Evolutionary conservation across 2,329 filamentous ascomycete species (phyloP), one percentile per base, ranked within the genome.

Genomic region (Coniochaeta sp.): DNA sequence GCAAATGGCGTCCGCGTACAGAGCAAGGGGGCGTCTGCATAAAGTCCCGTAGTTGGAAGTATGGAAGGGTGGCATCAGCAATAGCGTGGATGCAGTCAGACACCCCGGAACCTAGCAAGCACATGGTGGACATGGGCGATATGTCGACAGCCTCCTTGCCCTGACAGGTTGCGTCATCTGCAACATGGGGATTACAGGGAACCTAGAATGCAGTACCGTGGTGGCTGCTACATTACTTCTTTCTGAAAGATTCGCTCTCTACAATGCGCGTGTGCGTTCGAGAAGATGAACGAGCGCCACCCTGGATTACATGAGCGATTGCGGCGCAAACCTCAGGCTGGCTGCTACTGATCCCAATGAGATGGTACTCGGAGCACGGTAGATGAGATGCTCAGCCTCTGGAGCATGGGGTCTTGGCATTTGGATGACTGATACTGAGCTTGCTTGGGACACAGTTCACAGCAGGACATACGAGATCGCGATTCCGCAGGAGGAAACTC

Each of bases 151-250:
- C 10, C 26, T 52, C n/a, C 7, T 28, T 22, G 47, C 24, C 47
- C 24, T 52, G 47, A 52, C 47, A 52, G 47, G 47, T 26, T 52
- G 47, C 47, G 47, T 52, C 47, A 52, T 52, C 47, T 52, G 47
- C 47, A 52, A 17, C 47, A 28, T n/a, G n/a, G 47, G 24, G 47
- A 52, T 52, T 36, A 36, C 34, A 36, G 34, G 34, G n/a, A 12
- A 40, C 36, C 38, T 19, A 17, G 42, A 47, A 40, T n/a, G 38
- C 16, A n/a, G 38, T 40, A 10, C 30, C 30, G 34, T 36, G 34
- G 34, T 36, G 34, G 34, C 12, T 36, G 34, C 34, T 36, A 36
- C 34, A n/a, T 40, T 36, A 36, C 34, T 40, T 40, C 38, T 17
- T n/a, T 17, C 38, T 34, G 32, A 34, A 36, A 32, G 34, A 12